A percentile compares a stretch with the other conserved stretches of the same genome.
Conservation (phyloP, 176 grass and related monocot genomes). For the Triticum turgidum region DNA sequence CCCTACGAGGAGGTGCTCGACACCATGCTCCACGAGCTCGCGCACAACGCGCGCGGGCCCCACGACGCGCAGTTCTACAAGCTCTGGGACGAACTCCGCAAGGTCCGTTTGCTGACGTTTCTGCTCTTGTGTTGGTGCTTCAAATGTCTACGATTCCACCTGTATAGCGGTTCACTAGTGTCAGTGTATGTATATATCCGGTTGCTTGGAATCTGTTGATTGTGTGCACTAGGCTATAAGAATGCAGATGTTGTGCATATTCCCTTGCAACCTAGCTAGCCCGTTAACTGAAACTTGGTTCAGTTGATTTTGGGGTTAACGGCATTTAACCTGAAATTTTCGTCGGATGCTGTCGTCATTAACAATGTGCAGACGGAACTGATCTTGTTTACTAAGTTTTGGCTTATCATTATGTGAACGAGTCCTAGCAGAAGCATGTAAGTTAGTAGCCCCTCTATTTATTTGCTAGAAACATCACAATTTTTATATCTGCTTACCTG, state of each 20-base stretch:
- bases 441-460: neutral
- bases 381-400: neutral
- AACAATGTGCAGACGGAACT: neutral
- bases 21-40: constrained; percentile 96
- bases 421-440: neutral
- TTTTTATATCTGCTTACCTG: neutral
- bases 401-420: neutral
- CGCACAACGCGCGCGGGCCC: constrained; percentile 69
- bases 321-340: neutral
- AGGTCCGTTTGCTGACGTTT: constrained; percentile 31
- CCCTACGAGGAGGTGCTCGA: constrained; percentile 91
- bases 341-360: neutral
- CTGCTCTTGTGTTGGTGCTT: neutral
- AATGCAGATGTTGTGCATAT: neutral
- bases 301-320: neutral
- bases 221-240: neutral
- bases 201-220: neutral
- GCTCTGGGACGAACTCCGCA: constrained; percentile 96
- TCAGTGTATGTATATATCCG: neutral
- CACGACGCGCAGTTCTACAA: constrained; percentile 89
- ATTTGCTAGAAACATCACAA: neutral
- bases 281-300: neutral
- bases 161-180: neutral
- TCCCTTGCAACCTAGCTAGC: neutral
- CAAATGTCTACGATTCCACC: neutral